Percentiles rank a stretch among this genome's conserved stretches.
Evolutionary conservation across 306 rosid species (phyloP).

Genomic region (Vachellia collinsii): DNA sequence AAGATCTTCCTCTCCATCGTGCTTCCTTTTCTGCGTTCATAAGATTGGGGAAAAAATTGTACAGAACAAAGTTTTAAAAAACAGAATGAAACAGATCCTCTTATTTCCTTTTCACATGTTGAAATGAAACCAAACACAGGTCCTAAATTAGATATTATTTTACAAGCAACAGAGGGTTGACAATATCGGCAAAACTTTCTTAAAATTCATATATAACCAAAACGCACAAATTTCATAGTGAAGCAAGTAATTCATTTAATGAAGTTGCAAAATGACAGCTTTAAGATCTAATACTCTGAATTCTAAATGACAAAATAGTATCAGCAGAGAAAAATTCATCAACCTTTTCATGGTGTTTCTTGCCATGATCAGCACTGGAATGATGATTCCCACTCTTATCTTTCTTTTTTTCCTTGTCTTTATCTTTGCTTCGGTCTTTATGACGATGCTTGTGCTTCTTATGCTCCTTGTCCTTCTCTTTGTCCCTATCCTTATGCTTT

Average conservation of each 20-base stretch:
- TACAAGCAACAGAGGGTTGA: conserved; percentile 26
- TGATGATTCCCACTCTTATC: conserved; percentile 87
- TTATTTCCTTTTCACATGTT: neutral
- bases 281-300: conserved; percentile 12
- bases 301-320: conserved; percentile 29
- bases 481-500: conserved; percentile 81
- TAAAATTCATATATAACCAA: neutral
- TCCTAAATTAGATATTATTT: conserved; percentile 5
- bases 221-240: conserved; percentile 12
- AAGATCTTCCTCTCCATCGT: conserved; percentile 91
- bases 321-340: conserved; percentile 38
- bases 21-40: conserved; percentile 90
- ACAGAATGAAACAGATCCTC: conserved; percentile 16
- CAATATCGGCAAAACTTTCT: neutral
- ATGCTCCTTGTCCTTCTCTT: conserved; percentile 92
- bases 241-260: conserved; percentile 3
- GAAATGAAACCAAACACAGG: conserved; percentile 22
- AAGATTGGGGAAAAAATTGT: conserved; percentile 22
- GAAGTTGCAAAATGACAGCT: conserved; percentile 15
- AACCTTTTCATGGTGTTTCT: conserved; percentile 98
- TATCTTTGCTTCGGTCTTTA: conserved; percentile 86
- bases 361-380: conserved; percentile 77
- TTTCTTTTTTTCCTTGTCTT: conserved; percentile 94
- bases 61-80: conserved; percentile 20
- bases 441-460: conserved; percentile 88